phyloP scores from a whole-genome alignment of 768 basidiomycete species.

The Paxillus ammoniavirescens region DNA sequence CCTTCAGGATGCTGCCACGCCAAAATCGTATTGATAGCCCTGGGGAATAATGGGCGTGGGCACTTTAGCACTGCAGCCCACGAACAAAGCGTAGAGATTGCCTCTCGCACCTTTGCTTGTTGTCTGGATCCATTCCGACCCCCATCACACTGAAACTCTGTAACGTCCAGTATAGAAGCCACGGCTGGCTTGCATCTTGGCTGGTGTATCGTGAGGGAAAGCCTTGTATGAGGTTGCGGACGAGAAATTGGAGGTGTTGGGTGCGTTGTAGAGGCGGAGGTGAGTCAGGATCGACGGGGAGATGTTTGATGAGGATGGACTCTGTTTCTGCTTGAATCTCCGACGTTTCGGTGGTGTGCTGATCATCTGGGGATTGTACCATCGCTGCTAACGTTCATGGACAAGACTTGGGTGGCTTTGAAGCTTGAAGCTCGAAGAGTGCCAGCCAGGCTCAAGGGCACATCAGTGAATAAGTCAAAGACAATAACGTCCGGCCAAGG shows the following conservation, averaged over 20 bases:
- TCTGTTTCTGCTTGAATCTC: conserved; percentile 64
- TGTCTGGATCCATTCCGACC: conserved; percentile 73
- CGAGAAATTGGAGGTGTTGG: conserved; percentile 73
- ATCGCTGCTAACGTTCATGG: conserved; percentile 9
- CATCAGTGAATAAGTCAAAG: neutral
- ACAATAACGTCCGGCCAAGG: neutral
- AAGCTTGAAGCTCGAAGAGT: too few species aligned
- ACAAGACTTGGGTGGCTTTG: neutral
- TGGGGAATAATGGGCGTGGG: conserved; percentile 25
- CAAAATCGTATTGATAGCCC: conserved; percentile 79
- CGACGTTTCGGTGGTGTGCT: conserved; percentile 63
- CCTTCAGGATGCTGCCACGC: conserved; percentile 82
- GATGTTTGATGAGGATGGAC: conserved; percentile 53
- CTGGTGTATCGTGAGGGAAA: conserved; percentile 77
- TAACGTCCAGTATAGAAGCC: conserved; percentile 92
- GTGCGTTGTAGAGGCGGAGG: conserved; percentile 52
- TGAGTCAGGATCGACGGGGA: conserved; percentile 34
- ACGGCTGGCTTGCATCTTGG: conserved; percentile 93
- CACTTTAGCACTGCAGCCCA: neutral
- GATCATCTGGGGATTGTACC: conserved; percentile 49
- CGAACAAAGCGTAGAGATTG: neutral
- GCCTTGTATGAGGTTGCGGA: conserved; percentile 69
- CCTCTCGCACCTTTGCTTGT: conserved; percentile 65
- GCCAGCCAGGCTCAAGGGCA: too few species aligned
- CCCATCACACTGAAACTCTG: conserved; percentile 82